A percentile compares a stretch with the other conserved stretches of the same genome.
These are phyloP conservation scores for Maudiozyma pseudohumilis DNA, from an alignment of 805 yeast genomes.

Conservation along the genomic window DNA sequence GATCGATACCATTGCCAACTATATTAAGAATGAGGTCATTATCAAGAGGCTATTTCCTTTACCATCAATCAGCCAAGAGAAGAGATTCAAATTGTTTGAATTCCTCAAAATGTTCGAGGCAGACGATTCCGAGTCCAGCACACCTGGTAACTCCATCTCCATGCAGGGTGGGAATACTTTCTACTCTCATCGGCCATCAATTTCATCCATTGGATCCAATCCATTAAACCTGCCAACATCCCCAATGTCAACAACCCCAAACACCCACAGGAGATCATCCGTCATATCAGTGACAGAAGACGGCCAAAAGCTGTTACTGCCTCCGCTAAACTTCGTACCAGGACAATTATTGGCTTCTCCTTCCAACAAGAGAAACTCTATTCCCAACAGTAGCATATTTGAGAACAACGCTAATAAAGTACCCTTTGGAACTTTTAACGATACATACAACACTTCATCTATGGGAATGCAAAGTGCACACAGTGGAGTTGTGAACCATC, in stretches of 20 bases:
- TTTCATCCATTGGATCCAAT: conserved; percentile 3
- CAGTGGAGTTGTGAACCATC: neutral
- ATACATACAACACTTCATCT: neutral
- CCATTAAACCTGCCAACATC: conserved; percentile 6
- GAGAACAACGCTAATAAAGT: neutral
- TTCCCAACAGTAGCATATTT: neutral
- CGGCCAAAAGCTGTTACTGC: conserved; percentile 9
- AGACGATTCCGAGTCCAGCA: neutral
- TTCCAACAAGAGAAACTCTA: neutral
- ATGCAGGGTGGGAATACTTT: neutral
- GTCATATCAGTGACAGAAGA: conserved; percentile 9
- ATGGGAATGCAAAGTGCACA: neutral
- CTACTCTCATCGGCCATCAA: conserved; percentile 2
- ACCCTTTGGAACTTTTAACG: neutral
- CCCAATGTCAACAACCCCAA: conserved; percentile 5
- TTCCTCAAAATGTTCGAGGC: conserved; percentile 4
- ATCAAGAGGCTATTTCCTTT: conserved; percentile 9
- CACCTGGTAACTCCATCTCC: neutral
- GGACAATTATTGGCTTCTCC: neutral
- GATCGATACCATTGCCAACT: conserved; percentile 5
- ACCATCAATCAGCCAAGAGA: conserved; percentile 5
- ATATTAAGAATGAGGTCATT: conserved; percentile 12
- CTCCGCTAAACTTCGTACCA: conserved; percentile 10
- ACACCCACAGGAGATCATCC: conserved; percentile 8
- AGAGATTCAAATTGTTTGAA: conserved; percentile 9